Evolutionary conservation across 2,329 filamentous ascomycete species (phyloP).

Genomic region (Claviceps quebecensis): DNA sequence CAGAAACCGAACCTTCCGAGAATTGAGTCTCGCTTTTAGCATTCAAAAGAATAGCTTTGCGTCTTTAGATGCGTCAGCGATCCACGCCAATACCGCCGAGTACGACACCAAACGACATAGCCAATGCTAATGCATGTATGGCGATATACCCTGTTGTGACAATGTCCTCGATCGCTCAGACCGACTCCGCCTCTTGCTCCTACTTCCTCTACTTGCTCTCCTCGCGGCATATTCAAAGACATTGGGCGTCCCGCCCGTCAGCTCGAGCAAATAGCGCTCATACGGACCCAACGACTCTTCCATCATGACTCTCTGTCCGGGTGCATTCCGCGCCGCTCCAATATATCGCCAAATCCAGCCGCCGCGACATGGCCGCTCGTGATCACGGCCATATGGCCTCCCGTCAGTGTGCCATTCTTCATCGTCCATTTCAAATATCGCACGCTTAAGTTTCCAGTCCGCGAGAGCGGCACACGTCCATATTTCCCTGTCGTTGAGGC

Average conservation of each 20-base stretch:
- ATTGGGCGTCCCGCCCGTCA: conserved; percentile 30
- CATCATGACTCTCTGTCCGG: conserved; percentile 28
- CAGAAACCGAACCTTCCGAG: not conserved
- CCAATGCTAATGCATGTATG: not conserved
- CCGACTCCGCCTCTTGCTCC: conserved; percentile 7
- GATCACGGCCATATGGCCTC: conserved; percentile 13
- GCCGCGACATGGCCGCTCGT: conserved; percentile 5
- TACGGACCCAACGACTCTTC: conserved; percentile 41
- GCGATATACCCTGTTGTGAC: not conserved
- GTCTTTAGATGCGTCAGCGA: too few species aligned
- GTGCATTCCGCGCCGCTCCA: conserved; percentile 28
- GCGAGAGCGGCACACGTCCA: conserved; percentile 33
- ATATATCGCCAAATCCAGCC: conserved; percentile 42
- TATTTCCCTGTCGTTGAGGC: conserved; percentile 30
- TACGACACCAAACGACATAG: too few species aligned
- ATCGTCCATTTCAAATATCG: conserved; percentile 5
- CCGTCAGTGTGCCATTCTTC: conserved; percentile 6
- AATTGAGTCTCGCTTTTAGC: too few species aligned
- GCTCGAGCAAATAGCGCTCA: conserved; percentile 32
- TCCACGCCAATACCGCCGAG: too few species aligned
- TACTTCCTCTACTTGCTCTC: conserved; percentile 5
- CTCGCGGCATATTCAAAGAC: conserved; percentile 28
- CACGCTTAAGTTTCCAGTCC: conserved; percentile 29
- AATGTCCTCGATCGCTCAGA: not conserved
- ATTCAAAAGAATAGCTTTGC: too few species aligned